phyloP scores from a whole-genome alignment of 1,284 basidiomycete genomes.

The Leccinum solheimii region DNA sequence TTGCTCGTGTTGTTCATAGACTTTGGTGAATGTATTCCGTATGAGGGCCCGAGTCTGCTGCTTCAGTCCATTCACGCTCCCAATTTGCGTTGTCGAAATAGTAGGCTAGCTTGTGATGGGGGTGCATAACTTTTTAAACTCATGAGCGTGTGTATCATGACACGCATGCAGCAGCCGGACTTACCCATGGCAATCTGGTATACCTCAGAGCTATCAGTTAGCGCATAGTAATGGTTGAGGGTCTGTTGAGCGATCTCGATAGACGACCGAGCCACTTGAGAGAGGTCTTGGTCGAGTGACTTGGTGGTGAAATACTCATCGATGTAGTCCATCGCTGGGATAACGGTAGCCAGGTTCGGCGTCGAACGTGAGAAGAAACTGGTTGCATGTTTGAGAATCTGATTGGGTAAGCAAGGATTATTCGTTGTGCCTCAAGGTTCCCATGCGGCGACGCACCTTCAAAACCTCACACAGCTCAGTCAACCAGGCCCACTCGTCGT shows the following conservation, averaged over 20 bases:
- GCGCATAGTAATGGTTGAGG: not conserved
- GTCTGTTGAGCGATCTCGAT: not conserved
- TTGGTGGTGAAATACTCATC: slow-evolving; percentile 25
- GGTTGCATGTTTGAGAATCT: slow-evolving; percentile 35
- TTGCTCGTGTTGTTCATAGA: not conserved
- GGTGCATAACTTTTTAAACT: not conserved
- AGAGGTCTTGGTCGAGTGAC: not conserved
- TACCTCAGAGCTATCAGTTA: not conserved
- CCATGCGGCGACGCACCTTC: not conserved
- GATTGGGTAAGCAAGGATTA: not conserved
- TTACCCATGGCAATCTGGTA: slow-evolving; percentile 4
- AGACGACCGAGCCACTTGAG: slow-evolving; percentile 1
- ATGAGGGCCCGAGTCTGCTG: not conserved
- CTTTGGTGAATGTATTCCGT: not conserved
- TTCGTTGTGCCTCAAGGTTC: not conserved
- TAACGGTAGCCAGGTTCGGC: slow-evolving; percentile 29
- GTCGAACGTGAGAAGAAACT: not conserved
- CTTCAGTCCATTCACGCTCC: slow-evolving; percentile 22
- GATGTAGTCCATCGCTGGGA: slow-evolving; percentile 39
- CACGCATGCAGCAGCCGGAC: not conserved
- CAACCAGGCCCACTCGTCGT: not conserved
- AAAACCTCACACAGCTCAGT: not conserved
- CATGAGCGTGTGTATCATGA: not conserved
- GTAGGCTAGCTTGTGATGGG: slow-evolving; percentile 8
- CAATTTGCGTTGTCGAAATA: slow-evolving; percentile 26